Conservation (phyloP, 768 basidiomycete species). For the Calocera viscosa region DNA sequence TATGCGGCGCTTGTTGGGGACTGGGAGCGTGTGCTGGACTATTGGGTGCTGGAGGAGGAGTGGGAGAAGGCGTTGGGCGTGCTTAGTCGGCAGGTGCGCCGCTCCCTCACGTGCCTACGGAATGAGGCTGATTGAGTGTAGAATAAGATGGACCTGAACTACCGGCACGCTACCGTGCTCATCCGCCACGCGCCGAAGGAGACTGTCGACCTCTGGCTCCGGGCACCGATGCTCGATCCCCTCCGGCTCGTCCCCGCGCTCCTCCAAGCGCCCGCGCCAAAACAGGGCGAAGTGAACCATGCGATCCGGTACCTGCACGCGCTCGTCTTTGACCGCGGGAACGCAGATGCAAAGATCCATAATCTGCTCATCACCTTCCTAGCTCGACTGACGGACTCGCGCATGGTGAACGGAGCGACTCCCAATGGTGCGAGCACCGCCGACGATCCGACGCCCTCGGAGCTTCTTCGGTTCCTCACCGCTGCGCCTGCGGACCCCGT, state of each 20-base stretch:
- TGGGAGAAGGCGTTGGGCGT: constrained; percentile 84
- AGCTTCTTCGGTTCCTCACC: constrained; percentile 55
- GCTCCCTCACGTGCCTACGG: too few species aligned
- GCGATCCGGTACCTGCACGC: constrained; percentile 81
- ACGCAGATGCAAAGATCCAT: constrained; percentile 76
- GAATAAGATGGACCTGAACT: constrained; percentile 80
- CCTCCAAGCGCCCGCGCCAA: constrained; percentile 44
- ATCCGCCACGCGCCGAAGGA: constrained; percentile 78
- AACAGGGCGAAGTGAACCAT: constrained; percentile 39
- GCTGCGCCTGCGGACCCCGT: constrained; percentile 69
- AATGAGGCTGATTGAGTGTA: constrained; percentile 30
- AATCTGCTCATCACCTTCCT: constrained; percentile 87
- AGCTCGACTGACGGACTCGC: constrained; percentile 20
- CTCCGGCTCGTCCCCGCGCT: constrained; percentile 80
- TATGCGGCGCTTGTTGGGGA: constrained; percentile 77
- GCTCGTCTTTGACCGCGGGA: constrained; percentile 66
- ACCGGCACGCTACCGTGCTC: constrained; percentile 79
- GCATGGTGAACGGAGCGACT: background rate
- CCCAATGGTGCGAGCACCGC: background rate
- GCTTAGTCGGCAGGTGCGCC: constrained; percentile 71
- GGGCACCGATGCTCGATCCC: constrained; percentile 66
- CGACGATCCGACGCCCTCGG: background rate
- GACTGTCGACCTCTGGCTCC: constrained; percentile 85
- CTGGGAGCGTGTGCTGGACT: constrained; percentile 69
- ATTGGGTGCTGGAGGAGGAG: constrained; percentile 85